Base-by-base conservation (phyloP, 345 rosid species). In the Gossypium longicalyx region DNA sequence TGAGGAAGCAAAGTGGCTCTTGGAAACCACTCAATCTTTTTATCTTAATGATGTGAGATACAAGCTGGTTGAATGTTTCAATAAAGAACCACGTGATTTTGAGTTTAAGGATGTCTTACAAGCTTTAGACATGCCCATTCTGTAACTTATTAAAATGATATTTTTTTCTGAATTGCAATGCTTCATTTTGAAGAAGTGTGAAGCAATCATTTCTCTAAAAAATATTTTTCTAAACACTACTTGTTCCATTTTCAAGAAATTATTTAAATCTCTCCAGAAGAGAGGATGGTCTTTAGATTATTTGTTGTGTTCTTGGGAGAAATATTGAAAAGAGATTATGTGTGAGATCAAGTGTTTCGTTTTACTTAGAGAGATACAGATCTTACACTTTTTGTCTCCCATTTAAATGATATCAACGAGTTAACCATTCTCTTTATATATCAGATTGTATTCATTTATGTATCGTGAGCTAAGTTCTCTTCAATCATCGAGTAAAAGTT, bases 31-130 rank as follows among this genome's bases (percentile, higher is more conserved):
- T 62, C 99, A 89, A 75, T 91, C 98, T 15, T 93, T 93, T 76
- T 95, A 95, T 76, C 77, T 95, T 74, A 91, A 91, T n/a, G 98
- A 95, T 82, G 56, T 53, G 29, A 81, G 92, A 85, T 91, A 84
- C 91, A 88, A 86, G 81, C 83, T 93, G 72, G 91, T 95, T 6
- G 97, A 94, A 66, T 79, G 79, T 76, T 94, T 94, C 85, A 95
- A 95, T 79, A 93, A 87, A 73, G 80, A 89, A 71, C 85, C 98
- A 0, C 87, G 73, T 22, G 89, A 94, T 74, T 94, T 93, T 48
- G 97, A 94, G 76, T 93, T 94, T 86, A 89, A 90, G 82, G 98
- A 93, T 80, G 96, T 95, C 71, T 59, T 93, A 44, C 87, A 83
- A 82, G 89, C 96, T 52, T 76, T 95, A 78, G 86, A 90, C 64